phyloP scores from a whole-genome alignment of 2,329 filamentous ascomycete species.

The Colletotrichum kahawae region DNA sequence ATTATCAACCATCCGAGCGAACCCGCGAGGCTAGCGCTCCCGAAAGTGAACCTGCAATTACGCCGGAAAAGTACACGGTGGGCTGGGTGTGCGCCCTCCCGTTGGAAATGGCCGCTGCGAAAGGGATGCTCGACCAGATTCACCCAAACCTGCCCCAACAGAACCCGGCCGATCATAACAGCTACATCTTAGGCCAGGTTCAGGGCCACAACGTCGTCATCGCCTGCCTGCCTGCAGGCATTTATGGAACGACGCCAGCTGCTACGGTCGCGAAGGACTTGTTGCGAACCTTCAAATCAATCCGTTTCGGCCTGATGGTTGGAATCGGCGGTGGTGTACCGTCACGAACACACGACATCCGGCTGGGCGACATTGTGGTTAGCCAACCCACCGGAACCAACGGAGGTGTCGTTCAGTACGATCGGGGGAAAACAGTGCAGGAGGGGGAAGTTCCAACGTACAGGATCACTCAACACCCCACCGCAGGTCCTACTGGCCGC shows the following conservation, averaged over 20 bases:
- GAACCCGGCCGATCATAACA: constrained; percentile 24
- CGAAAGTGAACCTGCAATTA: background rate
- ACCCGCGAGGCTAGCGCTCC: no score
- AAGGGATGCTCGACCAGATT: constrained; percentile 32
- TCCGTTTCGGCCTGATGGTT: background rate
- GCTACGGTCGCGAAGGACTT: constrained; percentile 32
- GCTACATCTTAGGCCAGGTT: constrained; percentile 27
- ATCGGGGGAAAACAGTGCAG: constrained; percentile 22
- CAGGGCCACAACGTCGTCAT: constrained; percentile 39
- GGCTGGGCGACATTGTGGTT: no score
- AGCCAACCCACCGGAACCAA: constrained; percentile 20
- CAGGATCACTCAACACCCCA: background rate
- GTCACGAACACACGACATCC: constrained; percentile 23
- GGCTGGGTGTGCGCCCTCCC: constrained; percentile 38
- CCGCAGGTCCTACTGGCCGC: background rate
- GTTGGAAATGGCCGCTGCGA: no score
- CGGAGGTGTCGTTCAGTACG: constrained; percentile 30
- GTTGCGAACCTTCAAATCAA: background rate
- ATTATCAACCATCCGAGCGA: background rate
- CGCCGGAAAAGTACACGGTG: constrained; percentile 28
- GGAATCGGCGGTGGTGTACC: background rate
- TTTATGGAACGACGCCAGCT: constrained; percentile 30
- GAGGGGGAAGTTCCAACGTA: background rate
- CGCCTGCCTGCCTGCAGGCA: constrained; percentile 28
- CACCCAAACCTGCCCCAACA: constrained; percentile 21